Evolutionary conservation across 1,139 yeast genomes (phyloP).

Genomic region (Trichomonascaceae sp.): DNA sequence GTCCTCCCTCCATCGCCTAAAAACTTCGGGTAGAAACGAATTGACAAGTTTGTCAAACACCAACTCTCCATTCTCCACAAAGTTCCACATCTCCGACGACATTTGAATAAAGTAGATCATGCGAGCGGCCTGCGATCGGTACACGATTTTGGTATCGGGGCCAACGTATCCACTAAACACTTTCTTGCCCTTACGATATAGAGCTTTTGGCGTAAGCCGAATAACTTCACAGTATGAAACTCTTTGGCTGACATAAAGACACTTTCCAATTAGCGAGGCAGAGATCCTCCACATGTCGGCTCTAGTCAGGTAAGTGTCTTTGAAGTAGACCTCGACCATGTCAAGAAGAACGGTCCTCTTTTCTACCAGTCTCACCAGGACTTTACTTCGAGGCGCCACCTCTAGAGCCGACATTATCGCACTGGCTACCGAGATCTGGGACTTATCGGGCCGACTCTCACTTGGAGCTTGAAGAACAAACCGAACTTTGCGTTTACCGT

Average conservation of each 20-base stretch:
- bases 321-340: constrained; percentile 65
- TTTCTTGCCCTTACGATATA: constrained; percentile 56
- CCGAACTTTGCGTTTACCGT: constrained; percentile 24
- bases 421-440: constrained; percentile 43
- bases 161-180: constrained; percentile 49
- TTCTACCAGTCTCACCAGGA: constrained; percentile 39
- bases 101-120: constrained; percentile 75
- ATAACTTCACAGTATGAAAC: constrained; percentile 50
- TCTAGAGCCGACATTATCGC: constrained; percentile 51
- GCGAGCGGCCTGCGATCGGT: constrained; percentile 82
- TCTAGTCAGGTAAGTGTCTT: constrained; percentile 69
- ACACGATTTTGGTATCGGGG: constrained; percentile 63
- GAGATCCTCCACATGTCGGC: constrained; percentile 92
- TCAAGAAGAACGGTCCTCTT: constrained; percentile 54
- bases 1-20: constrained; percentile 74
- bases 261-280: constrained; percentile 43
- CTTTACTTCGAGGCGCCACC: constrained; percentile 52
- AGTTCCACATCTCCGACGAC: constrained; percentile 96
- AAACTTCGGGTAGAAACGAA: constrained; percentile 78
- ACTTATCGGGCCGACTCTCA: not conserved
- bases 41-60: constrained; percentile 87
- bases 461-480: constrained; percentile 33
- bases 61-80: constrained; percentile 92
- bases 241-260: constrained; percentile 57
- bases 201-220: constrained; percentile 50